phyloP scores from a whole-genome alignment of 2,329 filamentous ascomycete genomes.

The Aspergillus phoenicis region DNA sequence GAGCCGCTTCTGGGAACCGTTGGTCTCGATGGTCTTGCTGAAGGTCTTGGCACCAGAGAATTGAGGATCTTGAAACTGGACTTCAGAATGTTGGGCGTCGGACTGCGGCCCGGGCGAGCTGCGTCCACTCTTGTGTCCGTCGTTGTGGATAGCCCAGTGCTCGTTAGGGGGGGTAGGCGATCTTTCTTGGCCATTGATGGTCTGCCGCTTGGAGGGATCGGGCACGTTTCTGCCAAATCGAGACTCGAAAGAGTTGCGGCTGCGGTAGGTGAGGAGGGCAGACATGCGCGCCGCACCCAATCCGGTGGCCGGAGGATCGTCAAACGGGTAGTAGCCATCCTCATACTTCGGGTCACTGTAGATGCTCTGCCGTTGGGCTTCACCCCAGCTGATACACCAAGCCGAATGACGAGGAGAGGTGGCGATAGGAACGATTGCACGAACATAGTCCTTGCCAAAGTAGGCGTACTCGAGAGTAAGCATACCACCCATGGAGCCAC shows the following conservation, averaged over 20 bases:
- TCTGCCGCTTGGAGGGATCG: constrained; percentile 79
- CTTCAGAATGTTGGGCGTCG: constrained; percentile 25
- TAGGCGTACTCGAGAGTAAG: constrained; percentile 66
- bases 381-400: constrained; percentile 63
- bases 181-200: constrained; percentile 70
- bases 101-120: constrained; percentile 29
- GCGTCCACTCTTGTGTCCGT: constrained; percentile 64
- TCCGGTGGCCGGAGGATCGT: constrained; percentile 82
- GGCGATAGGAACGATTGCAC: constrained; percentile 57
- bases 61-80: constrained; percentile 64
- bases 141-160: constrained; percentile 81
- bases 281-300: constrained; percentile 96
- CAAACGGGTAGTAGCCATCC: constrained; percentile 88
- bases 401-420: constrained; percentile 59
- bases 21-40: constrained; percentile 46
- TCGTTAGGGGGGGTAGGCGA: constrained; percentile 65
- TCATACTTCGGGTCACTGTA: constrained; percentile 99
- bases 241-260: constrained; percentile 93
- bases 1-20: constrained; percentile 44
- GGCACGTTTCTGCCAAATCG: constrained; percentile 92
- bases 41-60: constrained; percentile 67
- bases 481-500: constrained; percentile 63
- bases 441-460: constrained; percentile 65
- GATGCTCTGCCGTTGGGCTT: constrained; percentile 67
- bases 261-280: constrained; percentile 91